These are phyloP conservation scores for Dictyostelium intermedium DNA, from an alignment of 78 protist species.

Conservation along the genomic window DNA sequence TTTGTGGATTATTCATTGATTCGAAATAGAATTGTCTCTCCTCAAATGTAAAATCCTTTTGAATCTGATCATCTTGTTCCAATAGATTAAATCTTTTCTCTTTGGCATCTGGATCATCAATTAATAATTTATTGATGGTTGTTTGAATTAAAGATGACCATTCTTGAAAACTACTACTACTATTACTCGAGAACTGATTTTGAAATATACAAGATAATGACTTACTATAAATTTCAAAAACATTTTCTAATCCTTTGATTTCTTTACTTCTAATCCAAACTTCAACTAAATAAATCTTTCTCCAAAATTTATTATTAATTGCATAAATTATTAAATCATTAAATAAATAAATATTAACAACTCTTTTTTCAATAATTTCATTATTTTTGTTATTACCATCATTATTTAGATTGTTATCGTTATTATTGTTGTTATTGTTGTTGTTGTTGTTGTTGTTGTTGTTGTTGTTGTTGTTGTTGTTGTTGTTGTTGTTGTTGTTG, in stretches of 20 bases:
- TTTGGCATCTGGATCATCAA: neutral
- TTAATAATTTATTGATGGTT: conserved; percentile 34
- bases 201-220: conserved; percentile 43
- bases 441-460: too few relatives aligned
- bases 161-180: neutral
- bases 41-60: conserved; percentile 45
- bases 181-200: neutral
- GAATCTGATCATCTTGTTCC: conserved; percentile 19
- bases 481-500: neutral
- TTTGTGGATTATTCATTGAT: neutral
- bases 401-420: neutral
- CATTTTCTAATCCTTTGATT: neutral
- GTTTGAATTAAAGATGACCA: conserved; percentile 50
- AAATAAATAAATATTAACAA: conserved; percentile 18
- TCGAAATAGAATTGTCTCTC: conserved; percentile 69
- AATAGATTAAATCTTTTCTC: conserved; percentile 20
- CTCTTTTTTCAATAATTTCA: conserved; percentile 38
- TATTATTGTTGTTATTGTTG: neutral
- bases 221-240: conserved; percentile 63
- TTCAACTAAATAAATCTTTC: conserved; percentile 41
- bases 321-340: conserved; percentile 70
- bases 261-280: conserved; percentile 41
- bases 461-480: neutral
- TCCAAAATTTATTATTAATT: conserved; percentile 68
- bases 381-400: neutral